These are phyloP conservation scores for Sugiyamaella castrensis DNA, from an alignment of 1,139 yeast species.

Conservation along the genomic window DNA sequence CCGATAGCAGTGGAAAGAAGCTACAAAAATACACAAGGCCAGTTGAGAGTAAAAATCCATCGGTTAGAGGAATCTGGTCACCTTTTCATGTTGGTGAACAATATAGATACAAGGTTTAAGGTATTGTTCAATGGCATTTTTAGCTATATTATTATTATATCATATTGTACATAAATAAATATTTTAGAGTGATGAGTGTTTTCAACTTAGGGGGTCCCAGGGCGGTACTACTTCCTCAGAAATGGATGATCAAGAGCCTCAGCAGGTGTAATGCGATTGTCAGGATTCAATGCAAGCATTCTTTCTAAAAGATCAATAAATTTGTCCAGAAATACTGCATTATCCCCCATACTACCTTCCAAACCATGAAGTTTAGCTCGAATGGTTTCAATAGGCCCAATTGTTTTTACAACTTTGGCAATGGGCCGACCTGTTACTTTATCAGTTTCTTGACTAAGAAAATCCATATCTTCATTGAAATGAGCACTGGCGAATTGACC, in stretches of 20 bases:
- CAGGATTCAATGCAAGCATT: constrained; percentile 76
- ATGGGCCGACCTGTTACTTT: constrained; percentile 29
- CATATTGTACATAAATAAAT: constrained; percentile 15
- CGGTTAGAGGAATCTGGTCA: constrained; percentile 97
- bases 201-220: background rate
- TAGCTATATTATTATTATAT: background rate
- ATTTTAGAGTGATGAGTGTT: background rate
- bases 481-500: constrained; percentile 33
- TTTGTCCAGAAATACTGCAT: constrained; percentile 17
- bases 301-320: constrained; percentile 57
- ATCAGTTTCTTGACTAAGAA: constrained; percentile 31
- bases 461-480: constrained; percentile 34
- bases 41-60: constrained; percentile 73
- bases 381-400: constrained; percentile 25
- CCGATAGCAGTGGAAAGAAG: constrained; percentile 59
- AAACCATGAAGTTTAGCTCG: constrained; percentile 20
- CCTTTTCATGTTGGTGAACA: constrained; percentile 80
- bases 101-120: constrained; percentile 62
- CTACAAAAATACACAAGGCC: constrained; percentile 63
- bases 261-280: constrained; percentile 64
- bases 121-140: background rate
- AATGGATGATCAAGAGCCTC: constrained; percentile 71
- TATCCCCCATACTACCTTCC: constrained; percentile 14
- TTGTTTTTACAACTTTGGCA: constrained; percentile 21
- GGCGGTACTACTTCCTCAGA: constrained; percentile 30